Percentiles rank a stretch among this genome's conserved stretches.
These are phyloP conservation scores for Xylaria palmicola DNA, from an alignment of 495 filamentous ascomycete species.

Conservation along the genomic window DNA sequence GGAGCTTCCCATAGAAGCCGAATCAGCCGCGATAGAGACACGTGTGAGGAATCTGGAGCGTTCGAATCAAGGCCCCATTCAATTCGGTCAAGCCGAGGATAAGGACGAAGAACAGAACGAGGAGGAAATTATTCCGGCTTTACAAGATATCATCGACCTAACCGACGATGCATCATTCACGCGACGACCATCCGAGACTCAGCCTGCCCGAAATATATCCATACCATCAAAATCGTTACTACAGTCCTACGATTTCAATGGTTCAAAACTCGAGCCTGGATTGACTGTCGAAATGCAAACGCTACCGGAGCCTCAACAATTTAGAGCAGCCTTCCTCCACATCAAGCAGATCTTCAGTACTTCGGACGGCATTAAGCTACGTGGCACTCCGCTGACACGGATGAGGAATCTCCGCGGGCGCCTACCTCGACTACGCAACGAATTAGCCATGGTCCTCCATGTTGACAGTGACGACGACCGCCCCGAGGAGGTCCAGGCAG, in stretches of 20 bases:
- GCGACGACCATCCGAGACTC: not conserved
- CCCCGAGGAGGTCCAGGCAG: conserved; percentile 38
- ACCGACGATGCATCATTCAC: conserved; percentile 10
- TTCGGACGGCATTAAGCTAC: conserved; percentile 31
- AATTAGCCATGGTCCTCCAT: conserved; percentile 52
- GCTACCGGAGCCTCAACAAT: conserved; percentile 10
- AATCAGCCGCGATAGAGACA: not conserved
- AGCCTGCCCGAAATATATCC: conserved; percentile 11
- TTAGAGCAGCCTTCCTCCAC: conserved; percentile 39
- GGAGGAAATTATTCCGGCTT: conserved; percentile 1
- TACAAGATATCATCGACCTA: conserved; percentile 27
- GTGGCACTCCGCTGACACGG: conserved; percentile 43
- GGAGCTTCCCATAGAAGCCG: not conserved
- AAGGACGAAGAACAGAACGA: not conserved
- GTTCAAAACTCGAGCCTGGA: conserved; percentile 23
- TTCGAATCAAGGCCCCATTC: not conserved
- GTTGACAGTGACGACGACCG: conserved; percentile 44
- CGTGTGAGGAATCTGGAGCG: conserved; percentile 5
- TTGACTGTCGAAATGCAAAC: conserved; percentile 36
- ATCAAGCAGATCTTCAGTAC: conserved; percentile 38
- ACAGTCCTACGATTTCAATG: conserved; percentile 21
- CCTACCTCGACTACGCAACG: conserved; percentile 48
- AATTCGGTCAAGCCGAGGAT: not conserved
- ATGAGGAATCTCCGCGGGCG: conserved; percentile 38
- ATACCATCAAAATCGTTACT: conserved; percentile 4